Percentiles rank a stretch among this genome's conserved stretches.
Evolutionary conservation across 306 rosid genomes (phyloP).

Genomic region (Glycine tomentella): DNA sequence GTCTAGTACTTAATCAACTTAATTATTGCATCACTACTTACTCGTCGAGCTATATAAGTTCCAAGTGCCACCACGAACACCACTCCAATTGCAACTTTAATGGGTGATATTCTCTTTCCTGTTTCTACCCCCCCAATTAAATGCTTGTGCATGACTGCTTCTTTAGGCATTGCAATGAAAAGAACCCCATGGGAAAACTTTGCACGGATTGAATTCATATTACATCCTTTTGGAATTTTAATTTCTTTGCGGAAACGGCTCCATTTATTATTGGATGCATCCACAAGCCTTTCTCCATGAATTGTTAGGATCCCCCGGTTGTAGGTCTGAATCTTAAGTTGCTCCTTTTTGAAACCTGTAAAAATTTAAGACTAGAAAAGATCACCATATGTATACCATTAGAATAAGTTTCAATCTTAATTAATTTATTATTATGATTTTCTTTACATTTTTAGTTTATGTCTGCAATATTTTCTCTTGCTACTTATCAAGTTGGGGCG

Average conservation of each 20-base stretch:
- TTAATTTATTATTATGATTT: too few relatives aligned
- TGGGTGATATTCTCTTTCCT: slow-evolving; percentile 29
- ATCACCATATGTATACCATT: too few relatives aligned
- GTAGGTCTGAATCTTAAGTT: slow-evolving; percentile 52
- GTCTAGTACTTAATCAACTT: neutral
- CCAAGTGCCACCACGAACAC: slow-evolving; percentile 41
- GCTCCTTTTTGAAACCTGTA: slow-evolving; percentile 67
- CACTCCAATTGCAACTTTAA: slow-evolving; percentile 40
- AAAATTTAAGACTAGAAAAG: too few relatives aligned
- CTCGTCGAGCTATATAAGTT: slow-evolving; percentile 6
- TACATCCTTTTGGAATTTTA: slow-evolving; percentile 47
- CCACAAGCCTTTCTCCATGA: slow-evolving; percentile 57
- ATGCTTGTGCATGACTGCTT: slow-evolving; percentile 8
- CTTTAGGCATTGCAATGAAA: slow-evolving; percentile 53
- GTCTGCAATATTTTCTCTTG: too few relatives aligned
- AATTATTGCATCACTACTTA: neutral
- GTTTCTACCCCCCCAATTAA: slow-evolving; percentile 24
- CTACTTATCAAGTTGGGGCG: neutral
- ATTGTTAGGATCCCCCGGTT: slow-evolving; percentile 40
- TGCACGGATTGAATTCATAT: slow-evolving; percentile 48
- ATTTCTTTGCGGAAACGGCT: slow-evolving; percentile 66
- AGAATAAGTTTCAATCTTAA: too few relatives aligned
- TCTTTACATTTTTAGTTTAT: too few relatives aligned
- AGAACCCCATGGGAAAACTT: slow-evolving; percentile 57
- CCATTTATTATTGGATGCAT: slow-evolving; percentile 47